Conservation (phyloP, 2,329 filamentous ascomycete genomes). For the Pseudofabraea citricarpa region DNA sequence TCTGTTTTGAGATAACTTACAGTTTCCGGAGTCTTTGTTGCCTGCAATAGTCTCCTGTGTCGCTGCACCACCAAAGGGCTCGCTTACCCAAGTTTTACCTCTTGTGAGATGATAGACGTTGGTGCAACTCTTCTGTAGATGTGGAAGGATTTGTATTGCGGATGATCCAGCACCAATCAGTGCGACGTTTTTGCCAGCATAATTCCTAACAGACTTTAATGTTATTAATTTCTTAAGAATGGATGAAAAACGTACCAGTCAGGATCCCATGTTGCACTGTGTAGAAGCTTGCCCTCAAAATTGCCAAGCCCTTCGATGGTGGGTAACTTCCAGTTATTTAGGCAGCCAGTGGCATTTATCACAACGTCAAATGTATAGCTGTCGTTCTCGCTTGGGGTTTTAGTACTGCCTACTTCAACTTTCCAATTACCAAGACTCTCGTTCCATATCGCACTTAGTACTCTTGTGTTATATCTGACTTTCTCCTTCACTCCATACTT, state of each 20-base stretch:
- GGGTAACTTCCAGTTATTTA: slow-evolving; percentile 43
- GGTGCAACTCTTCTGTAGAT: slow-evolving; percentile 32
- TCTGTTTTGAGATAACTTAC: slow-evolving; percentile 9
- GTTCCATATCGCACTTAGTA: slow-evolving; percentile 48
- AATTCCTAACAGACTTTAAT: neutral
- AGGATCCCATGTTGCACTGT: slow-evolving; percentile 35
- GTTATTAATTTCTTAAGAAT: neutral
- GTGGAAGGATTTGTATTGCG: slow-evolving; percentile 25
- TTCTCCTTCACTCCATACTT: slow-evolving; percentile 49
- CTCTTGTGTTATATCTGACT: slow-evolving; percentile 48
- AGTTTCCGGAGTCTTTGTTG: slow-evolving; percentile 31
- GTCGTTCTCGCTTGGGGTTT: neutral
- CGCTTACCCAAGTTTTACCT: slow-evolving; percentile 37
- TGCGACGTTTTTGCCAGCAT: slow-evolving; percentile 6
- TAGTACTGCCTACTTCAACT: slow-evolving; percentile 30
- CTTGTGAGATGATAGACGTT: slow-evolving; percentile 45
- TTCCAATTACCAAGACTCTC: slow-evolving; percentile 44
- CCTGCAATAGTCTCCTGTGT: slow-evolving; percentile 7
- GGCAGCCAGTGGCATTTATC: slow-evolving; percentile 1
- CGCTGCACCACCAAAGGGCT: slow-evolving; percentile 6
- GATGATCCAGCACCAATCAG: slow-evolving; percentile 31
- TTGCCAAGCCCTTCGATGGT: slow-evolving; percentile 38
- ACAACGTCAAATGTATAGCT: slow-evolving; percentile 1
- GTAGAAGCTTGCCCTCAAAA: slow-evolving; percentile 39
- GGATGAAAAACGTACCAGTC: slow-evolving; percentile 19